These are phyloP conservation scores for Kazachstania africana DNA, from an alignment of 805 yeast species.

Conservation along the genomic window DNA sequence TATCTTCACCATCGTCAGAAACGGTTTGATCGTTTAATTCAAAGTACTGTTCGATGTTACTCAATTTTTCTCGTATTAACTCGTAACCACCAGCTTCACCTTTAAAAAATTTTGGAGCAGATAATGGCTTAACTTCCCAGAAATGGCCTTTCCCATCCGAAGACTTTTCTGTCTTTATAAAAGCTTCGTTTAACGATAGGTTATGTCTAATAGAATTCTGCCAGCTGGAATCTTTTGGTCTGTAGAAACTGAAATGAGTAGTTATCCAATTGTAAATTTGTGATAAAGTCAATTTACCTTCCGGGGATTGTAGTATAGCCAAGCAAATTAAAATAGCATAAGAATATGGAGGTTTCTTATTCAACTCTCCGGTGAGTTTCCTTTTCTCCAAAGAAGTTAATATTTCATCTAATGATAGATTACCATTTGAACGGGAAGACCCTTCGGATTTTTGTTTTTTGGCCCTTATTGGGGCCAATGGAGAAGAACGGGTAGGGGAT, in stretches of 20 bases:
- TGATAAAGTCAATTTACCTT: conserved; percentile 53
- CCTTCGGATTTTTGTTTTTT: conserved; percentile 22
- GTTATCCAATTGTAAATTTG: conserved; percentile 92
- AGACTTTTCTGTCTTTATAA: conserved; percentile 78
- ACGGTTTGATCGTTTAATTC: neutral
- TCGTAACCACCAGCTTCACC: conserved; percentile 23
- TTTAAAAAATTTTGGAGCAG: conserved; percentile 68
- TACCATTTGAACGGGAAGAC: conserved; percentile 21
- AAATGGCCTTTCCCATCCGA: conserved; percentile 80
- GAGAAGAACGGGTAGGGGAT: conserved; percentile 25
- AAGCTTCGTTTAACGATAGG: conserved; percentile 84
- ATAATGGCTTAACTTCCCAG: conserved; percentile 83
- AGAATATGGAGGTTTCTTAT: conserved; percentile 77
- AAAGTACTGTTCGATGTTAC: conserved; percentile 10
- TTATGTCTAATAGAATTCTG: conserved; percentile 95
- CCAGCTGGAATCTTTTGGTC: conserved; percentile 87
- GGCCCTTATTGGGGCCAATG: conserved; percentile 18
- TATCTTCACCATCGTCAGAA: too few relatives aligned
- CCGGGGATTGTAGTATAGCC: conserved; percentile 12
- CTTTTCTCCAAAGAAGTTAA: conserved; percentile 16
- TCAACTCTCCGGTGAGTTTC: conserved; percentile 6
- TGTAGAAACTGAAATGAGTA: conserved; percentile 71
- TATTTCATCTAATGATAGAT: conserved; percentile 20
- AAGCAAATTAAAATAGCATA: conserved; percentile 70
- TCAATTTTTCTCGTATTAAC: conserved; percentile 13